Base-by-base conservation (phyloP, 1,284 basidiomycete species). In the Vanrija sp. region DNA sequence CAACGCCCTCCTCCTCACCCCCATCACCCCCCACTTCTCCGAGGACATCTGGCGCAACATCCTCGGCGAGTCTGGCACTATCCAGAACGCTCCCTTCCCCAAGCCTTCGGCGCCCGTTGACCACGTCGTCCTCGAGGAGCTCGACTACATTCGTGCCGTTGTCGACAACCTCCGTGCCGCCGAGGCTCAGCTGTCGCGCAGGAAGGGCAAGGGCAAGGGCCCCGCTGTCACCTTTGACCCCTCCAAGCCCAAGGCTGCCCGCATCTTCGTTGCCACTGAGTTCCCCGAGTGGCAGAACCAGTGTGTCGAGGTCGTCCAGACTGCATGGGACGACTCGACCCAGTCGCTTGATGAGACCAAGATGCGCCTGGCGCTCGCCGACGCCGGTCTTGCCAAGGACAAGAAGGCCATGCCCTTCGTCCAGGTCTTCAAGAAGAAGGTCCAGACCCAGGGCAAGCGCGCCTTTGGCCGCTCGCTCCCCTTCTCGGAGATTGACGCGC, bases 341-440 rank as follows among this genome's bases (percentile, higher is more conserved):
- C 83, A 85, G 59, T 83, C 80, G 64, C 86, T 97, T 42, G 91
- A 98, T 73, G 93, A 98, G 71, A 85, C 79, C 49, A 87, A 86
- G 74, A 83, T 96, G 58, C 83, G 87, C 67, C 80, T 85, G 68
- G 71, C 84, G 58, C 76, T 98, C 63, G 83, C 81, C 12, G 81
- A 83, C 70, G 83, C 81, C n/a, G 92, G 90, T 14, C 73, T 97
- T 75, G 86, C 92, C 77, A 97, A 97, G 83, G 92, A 98, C 78
- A 98, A 98, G 81, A 86, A 87, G 60, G 83, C 83, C 43, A 98
- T 98, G 94, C 94, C 94, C 34, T 98, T 97, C 79, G 85, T 93
- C 54, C 89, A 95, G 65, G 78, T 82, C 26, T 88, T 96, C 85
- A 96, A 97, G 58, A 72, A 91, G 87, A 91, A 90, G 85, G 87